Evolutionary conservation across 31 red algal species (phyloP).

Genomic region (Odonthalia washingtoniensis): DNA sequence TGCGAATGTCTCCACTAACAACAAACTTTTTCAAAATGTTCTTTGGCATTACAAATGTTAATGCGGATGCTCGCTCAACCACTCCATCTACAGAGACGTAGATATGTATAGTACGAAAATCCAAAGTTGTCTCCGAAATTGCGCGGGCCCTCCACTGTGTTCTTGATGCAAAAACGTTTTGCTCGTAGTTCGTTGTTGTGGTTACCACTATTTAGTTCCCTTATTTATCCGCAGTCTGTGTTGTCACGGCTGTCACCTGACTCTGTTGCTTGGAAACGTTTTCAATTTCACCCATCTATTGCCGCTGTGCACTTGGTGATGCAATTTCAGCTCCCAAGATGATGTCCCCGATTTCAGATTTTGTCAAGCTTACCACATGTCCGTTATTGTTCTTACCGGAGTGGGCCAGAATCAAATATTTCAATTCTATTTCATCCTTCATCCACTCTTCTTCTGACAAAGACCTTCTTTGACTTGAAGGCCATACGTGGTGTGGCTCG

Average conservation of each 20-base stretch:
- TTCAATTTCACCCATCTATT: conserved; percentile 97
- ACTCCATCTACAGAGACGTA: conserved; percentile 75
- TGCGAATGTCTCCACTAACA: conserved; percentile 77
- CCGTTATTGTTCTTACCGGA: conserved; percentile 99
- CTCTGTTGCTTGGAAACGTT: conserved; percentile 88
- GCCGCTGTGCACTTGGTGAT: conserved; percentile 83
- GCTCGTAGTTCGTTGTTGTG: conserved; percentile 94
- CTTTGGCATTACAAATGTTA: conserved; percentile 91
- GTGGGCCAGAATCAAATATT: conserved; percentile 87
- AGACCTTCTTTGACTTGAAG: too few species aligned
- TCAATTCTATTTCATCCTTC: conserved; percentile 85
- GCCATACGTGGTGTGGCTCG: conserved; percentile 94
- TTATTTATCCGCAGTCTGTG: conserved; percentile 78
- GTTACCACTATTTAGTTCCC: conserved; percentile 88
- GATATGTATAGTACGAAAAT: conserved; percentile 86
- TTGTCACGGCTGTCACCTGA: conserved; percentile 92
- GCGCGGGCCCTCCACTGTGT: conserved; percentile 96
- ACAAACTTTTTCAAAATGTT: conserved; percentile 89
- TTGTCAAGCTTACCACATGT: conserved; percentile 91
- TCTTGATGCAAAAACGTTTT: conserved; percentile 82
- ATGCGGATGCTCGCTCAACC: conserved; percentile 4
- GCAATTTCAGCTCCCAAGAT: conserved; percentile 96
- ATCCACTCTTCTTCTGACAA: conserved; percentile 89
- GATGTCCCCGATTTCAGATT: conserved; percentile 94
- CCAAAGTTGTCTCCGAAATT: conserved; percentile 85